phyloP scores from a whole-genome alignment of 495 filamentous ascomycete species.

The Annulohypoxylon stygium region DNA sequence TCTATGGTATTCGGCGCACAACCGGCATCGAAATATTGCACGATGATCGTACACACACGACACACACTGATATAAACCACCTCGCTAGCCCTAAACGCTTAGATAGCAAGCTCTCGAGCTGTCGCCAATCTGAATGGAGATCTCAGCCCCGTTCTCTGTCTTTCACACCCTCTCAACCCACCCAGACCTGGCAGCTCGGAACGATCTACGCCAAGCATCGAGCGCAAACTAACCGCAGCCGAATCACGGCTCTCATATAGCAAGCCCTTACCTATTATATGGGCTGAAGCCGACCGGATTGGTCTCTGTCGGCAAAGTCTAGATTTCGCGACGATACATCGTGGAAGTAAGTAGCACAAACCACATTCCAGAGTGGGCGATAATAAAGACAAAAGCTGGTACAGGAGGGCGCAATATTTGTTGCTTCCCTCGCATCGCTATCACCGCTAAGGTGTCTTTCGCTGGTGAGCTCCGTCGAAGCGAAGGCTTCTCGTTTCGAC shows the following conservation, averaged over 20 bases:
- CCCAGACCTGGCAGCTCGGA: background rate
- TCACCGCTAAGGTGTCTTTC: conserved; percentile 4
- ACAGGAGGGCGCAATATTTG: conserved; percentile 17
- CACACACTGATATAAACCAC: background rate
- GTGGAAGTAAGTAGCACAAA: conserved; percentile 28
- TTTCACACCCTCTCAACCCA: conserved; percentile 43
- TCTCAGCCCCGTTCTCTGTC: conserved; percentile 37
- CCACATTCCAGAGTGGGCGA: conserved; percentile 41
- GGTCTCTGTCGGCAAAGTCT: conserved; percentile 29
- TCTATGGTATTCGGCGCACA: conserved; percentile 1
- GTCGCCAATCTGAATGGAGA: conserved; percentile 28
- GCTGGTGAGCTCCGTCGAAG: conserved; percentile 23
- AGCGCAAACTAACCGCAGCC: conserved; percentile 30
- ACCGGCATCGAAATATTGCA: conserved; percentile 18
- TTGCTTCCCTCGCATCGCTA: conserved; percentile 4
- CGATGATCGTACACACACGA: conserved; percentile 26
- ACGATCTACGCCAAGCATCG: conserved; percentile 45
- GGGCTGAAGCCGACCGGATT: conserved; percentile 30
- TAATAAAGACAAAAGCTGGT: background rate
- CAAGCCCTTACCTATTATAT: conserved; percentile 33
- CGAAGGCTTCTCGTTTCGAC: conserved; percentile 28
- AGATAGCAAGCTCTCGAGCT: conserved; percentile 7
- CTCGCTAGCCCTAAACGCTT: background rate
- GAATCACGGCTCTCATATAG: conserved; percentile 41
- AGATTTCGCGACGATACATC: conserved; percentile 21